These are phyloP conservation scores for Colletotrichum sp. DNA, from an alignment of 2,329 filamentous ascomycete genomes.

Conservation along the genomic window DNA sequence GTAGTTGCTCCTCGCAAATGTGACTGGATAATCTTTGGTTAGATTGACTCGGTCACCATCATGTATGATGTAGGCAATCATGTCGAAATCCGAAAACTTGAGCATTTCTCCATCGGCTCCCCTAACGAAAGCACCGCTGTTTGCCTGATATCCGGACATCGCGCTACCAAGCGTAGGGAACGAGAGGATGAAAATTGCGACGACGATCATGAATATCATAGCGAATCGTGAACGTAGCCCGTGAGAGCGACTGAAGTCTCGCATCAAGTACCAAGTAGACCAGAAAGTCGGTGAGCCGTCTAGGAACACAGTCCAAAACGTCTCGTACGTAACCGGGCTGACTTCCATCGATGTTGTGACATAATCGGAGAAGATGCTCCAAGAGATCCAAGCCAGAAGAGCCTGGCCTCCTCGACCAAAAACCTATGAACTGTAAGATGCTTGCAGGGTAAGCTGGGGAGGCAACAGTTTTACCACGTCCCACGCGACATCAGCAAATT, in stretches of 20 bases:
- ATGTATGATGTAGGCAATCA: constrained; percentile 26
- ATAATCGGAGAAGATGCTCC: constrained; percentile 30
- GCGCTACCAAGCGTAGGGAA: constrained; percentile 33
- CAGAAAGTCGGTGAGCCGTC: constrained; percentile 22
- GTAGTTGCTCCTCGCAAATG: neutral
- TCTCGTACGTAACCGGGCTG: constrained; percentile 29
- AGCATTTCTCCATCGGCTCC: constrained; percentile 21
- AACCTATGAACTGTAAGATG: constrained; percentile 19
- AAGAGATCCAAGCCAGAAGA: constrained; percentile 29
- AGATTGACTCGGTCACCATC: constrained; percentile 26
- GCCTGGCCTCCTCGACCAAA: constrained; percentile 32
- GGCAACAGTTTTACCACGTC: constrained; percentile 27
- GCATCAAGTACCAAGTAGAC: constrained; percentile 21
- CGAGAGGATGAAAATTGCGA: constrained; percentile 27
- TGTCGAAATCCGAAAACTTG: constrained; percentile 17
- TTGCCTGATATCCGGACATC: constrained; percentile 33
- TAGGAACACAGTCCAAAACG: constrained; percentile 29
- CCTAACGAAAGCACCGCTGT: constrained; percentile 25
- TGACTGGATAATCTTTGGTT: constrained; percentile 16
- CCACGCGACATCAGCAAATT: constrained; percentile 31
- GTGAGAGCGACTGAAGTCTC: constrained; percentile 23
- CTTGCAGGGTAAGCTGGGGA: neutral
- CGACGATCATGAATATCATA: constrained; percentile 27
- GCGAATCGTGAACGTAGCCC: constrained; percentile 25
- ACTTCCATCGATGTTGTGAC: constrained; percentile 28